Conservation (phyloP, 306 rosid species). For the Amphicarpaea edgeworthii region DNA sequence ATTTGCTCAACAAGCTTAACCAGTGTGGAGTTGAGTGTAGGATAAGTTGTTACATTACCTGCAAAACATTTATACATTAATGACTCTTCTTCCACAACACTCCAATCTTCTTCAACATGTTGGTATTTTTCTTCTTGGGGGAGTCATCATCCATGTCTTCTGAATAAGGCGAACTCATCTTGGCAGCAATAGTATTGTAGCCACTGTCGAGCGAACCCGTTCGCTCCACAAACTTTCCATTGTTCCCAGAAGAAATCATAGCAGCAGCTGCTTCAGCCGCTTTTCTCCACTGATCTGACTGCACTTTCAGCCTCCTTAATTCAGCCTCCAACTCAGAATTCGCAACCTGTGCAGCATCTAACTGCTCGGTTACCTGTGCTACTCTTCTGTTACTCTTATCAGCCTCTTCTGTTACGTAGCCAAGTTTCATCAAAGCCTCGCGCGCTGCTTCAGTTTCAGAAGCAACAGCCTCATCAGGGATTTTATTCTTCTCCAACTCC, state of each 20-base stretch:
- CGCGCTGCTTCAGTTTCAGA: slow-evolving; percentile 63
- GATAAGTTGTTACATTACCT: slow-evolving; percentile 18
- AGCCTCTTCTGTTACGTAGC: slow-evolving; percentile 64
- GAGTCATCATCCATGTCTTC: slow-evolving; percentile 87
- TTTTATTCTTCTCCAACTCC: slow-evolving; percentile 57
- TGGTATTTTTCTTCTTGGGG: slow-evolving; percentile 88
- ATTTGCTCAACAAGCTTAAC: slow-evolving; percentile 2
- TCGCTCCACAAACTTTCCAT: slow-evolving; percentile 69
- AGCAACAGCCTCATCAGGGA: slow-evolving; percentile 51
- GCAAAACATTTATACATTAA: slow-evolving; percentile 43
- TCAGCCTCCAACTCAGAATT: slow-evolving; percentile 86
- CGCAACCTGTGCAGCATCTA: slow-evolving; percentile 79
- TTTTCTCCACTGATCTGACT: slow-evolving; percentile 96
- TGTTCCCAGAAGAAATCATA: slow-evolving; percentile 73
- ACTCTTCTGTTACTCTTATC: slow-evolving; percentile 69
- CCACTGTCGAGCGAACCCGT: slow-evolving; percentile 63
- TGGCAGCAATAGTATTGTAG: slow-evolving; percentile 60
- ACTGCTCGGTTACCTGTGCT: slow-evolving; percentile 73
- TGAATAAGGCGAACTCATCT: slow-evolving; percentile 69
- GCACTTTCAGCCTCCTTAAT: slow-evolving; percentile 86
- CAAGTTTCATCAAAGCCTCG: slow-evolving; percentile 74
- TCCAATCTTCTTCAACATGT: slow-evolving; percentile 93
- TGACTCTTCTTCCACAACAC: slow-evolving; percentile 93
- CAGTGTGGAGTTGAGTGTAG: slow-evolving; percentile 9
- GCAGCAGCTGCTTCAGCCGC: slow-evolving; percentile 96